Percentiles rank a stretch among this genome's conserved stretches.
These are phyloP conservation scores for Desmodesmus armatus DNA, from an alignment of 139 green algal species.

Conservation along the genomic window DNA sequence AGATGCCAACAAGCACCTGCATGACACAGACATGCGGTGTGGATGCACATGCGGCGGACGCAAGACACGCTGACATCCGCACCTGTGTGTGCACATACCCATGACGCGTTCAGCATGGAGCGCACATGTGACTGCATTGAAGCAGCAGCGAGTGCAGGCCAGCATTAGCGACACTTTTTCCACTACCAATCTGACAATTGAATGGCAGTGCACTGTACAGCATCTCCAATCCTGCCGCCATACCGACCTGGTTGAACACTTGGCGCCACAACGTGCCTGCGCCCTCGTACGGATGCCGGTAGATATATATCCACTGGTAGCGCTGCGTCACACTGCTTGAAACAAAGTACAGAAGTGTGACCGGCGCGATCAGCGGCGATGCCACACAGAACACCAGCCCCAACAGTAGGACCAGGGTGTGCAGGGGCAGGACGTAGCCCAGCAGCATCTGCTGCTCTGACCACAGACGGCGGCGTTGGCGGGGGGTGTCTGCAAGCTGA, in stretches of 20 bases:
- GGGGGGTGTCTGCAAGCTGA: constrained; percentile 58
- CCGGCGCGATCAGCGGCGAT: constrained; percentile 76
- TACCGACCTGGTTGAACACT: constrained; percentile 27
- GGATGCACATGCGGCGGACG: too few species aligned
- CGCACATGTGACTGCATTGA: too few species aligned
- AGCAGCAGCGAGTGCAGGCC: too few species aligned
- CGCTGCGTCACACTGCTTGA: constrained; percentile 53
- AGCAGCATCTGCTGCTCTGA: constrained; percentile 62
- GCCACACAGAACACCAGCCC: constrained; percentile 73
- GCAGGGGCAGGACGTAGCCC: constrained; percentile 62
- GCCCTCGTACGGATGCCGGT: constrained; percentile 48
- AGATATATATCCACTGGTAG: constrained; percentile 57
- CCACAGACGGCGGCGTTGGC: constrained; percentile 71
- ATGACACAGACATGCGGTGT: too few species aligned
- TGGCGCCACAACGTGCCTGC: constrained; percentile 49
- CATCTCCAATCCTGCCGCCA: not conserved
- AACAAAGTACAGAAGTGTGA: constrained; percentile 77
- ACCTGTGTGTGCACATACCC: too few species aligned
- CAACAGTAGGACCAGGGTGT: constrained; percentile 74
- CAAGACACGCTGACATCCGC: too few species aligned
- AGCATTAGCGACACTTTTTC: too few species aligned
- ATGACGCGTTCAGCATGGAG: too few species aligned
- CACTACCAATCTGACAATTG: too few species aligned
- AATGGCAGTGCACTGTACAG: too few species aligned
- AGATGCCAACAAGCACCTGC: constrained; percentile 66